Conservation (phyloP, 352 stramenopile species). For the Aphanomyces cochlioides region DNA sequence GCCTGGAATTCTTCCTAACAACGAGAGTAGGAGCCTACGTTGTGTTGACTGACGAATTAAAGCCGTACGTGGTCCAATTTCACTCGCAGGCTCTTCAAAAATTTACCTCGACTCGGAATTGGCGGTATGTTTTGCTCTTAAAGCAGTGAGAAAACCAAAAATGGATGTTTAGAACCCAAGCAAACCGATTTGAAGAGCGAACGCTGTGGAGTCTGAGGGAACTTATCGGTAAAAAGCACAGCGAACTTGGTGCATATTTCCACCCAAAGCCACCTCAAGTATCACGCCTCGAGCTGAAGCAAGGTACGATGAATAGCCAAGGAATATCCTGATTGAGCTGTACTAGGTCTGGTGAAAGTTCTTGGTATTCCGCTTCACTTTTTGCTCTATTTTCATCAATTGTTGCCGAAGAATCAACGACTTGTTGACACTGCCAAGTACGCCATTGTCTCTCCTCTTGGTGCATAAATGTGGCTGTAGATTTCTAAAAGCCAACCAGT, state of each 20-base stretch:
- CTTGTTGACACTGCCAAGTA: not conserved
- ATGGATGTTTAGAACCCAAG: conserved; percentile 45
- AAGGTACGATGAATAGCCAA: conserved; percentile 35
- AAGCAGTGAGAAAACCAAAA: not conserved
- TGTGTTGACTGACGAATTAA: conserved; percentile 68
- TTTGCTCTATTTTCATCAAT: conserved; percentile 23
- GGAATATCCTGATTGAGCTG: not conserved
- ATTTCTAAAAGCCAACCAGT: not conserved
- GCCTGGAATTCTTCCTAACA: not conserved
- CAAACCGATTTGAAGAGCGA: conserved; percentile 54
- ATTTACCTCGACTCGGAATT: conserved; percentile 33
- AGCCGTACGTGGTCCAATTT: conserved; percentile 90
- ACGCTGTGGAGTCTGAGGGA: conserved; percentile 78
- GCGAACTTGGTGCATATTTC: conserved; percentile 48
- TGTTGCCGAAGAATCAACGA: conserved; percentile 1
- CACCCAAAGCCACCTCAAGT: conserved; percentile 37
- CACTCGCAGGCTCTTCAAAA: conserved; percentile 84
- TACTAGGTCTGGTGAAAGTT: conserved; percentile 11
- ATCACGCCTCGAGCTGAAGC: conserved; percentile 69
- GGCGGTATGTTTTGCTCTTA: conserved; percentile 36
- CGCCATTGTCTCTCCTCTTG: not conserved
- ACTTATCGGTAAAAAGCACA: conserved; percentile 78
- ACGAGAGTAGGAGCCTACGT: conserved; percentile 52
- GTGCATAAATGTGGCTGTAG: not conserved
- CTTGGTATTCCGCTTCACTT: conserved; percentile 26